Percentiles rank a stretch among this genome's conserved stretches.
Conservation (phyloP, 768 basidiomycete species). For the Roridomyces roridus region DNA sequence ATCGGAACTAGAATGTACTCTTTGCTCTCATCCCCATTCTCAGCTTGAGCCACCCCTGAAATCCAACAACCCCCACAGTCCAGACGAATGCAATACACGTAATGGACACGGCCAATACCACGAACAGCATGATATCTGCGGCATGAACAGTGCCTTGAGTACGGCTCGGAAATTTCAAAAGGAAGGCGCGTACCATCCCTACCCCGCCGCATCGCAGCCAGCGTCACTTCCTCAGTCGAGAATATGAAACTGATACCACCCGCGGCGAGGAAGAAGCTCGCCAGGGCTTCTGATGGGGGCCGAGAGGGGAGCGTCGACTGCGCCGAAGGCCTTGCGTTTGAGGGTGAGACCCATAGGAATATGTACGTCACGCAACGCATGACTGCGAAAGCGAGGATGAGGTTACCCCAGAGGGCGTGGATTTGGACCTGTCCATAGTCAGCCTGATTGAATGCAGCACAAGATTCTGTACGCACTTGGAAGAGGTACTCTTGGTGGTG, state of each 20-base stretch:
- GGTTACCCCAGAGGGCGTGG: constrained; percentile 89
- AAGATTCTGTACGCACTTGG: no score
- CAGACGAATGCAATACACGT: constrained; percentile 90
- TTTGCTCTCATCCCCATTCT: no score
- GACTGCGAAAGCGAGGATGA: constrained; percentile 79
- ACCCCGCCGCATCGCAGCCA: constrained; percentile 91
- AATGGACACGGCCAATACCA: constrained; percentile 83
- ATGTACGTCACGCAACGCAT: constrained; percentile 91
- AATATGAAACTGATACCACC: constrained; percentile 92
- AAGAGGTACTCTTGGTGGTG: constrained; percentile 46
- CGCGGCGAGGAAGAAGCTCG: constrained; percentile 84
- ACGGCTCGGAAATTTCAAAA: not conserved
- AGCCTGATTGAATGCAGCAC: no score
- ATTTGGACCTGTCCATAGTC: no score
- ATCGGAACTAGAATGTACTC: no score
- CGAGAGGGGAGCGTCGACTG: constrained; percentile 84
- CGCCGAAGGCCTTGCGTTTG: no score
- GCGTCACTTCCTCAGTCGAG: constrained; percentile 87
- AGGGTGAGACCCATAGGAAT: constrained; percentile 79
- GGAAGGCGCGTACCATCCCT: constrained; percentile 71
- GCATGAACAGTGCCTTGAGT: no score
- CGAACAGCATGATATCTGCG: constrained; percentile 88
- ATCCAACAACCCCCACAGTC: constrained; percentile 73
- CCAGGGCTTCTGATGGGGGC: constrained; percentile 92
- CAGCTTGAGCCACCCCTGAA: constrained; percentile 82